These are phyloP conservation scores for Tetracladium marchalianum DNA, from an alignment of 495 filamentous ascomycete species.

Conservation along the genomic window DNA sequence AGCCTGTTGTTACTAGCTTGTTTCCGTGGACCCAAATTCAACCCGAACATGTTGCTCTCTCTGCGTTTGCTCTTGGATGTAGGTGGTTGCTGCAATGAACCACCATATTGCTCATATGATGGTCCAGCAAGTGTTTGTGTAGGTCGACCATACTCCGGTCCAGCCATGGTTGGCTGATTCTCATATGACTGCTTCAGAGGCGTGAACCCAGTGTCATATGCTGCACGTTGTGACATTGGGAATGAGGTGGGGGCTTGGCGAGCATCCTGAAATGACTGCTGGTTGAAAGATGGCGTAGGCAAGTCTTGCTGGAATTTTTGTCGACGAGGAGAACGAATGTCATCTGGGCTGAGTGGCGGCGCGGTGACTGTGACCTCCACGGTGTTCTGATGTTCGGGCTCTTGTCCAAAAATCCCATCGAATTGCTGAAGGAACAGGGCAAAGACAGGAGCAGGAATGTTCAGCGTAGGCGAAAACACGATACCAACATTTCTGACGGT, in stretches of 20 bases:
- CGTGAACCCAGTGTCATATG: conserved; percentile 51
- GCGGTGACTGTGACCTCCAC: conserved; percentile 36
- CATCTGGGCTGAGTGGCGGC: conserved; percentile 41
- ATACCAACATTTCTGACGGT: conserved; percentile 95
- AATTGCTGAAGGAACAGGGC: conserved; percentile 89
- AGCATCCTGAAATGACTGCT: conserved; percentile 40
- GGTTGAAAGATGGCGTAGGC: conserved; percentile 54
- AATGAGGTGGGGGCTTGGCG: conserved; percentile 11
- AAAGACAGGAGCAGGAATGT: conserved; percentile 92
- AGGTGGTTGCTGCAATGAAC: conserved; percentile 8
- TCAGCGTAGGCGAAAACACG: conserved; percentile 96
- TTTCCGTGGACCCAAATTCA: conserved; percentile 12
- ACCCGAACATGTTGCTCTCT: conserved; percentile 46
- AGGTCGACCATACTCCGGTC: conserved; percentile 25
- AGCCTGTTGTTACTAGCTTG: conserved; percentile 9
- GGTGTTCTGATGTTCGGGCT: conserved; percentile 46
- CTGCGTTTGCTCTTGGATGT: conserved; percentile 42
- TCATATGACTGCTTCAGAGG: conserved; percentile 55
- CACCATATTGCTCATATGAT: conserved; percentile 19
- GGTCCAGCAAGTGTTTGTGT: conserved; percentile 30
- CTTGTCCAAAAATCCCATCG: conserved; percentile 70
- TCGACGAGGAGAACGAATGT: conserved; percentile 53
- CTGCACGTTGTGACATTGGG: conserved; percentile 16
- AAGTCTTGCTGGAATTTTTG: conserved; percentile 59
- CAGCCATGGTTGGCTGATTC: conserved; percentile 15